phyloP scores from a whole-genome alignment of 345 rosid genomes.

The Aquilaria yunnanensis region DNA sequence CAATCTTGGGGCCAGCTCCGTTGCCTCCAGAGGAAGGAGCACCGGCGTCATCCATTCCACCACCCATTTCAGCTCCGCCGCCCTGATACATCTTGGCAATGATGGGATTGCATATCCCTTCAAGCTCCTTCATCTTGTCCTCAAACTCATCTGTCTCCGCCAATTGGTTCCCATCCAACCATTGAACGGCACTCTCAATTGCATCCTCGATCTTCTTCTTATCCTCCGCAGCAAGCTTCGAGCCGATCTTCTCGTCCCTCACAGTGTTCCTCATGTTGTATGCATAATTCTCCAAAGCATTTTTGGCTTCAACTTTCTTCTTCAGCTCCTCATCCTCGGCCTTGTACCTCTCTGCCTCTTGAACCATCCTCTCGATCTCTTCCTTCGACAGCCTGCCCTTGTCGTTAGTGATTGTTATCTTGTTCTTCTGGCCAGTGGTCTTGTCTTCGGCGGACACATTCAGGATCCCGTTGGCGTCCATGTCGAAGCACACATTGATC shows the following conservation, averaged over 20 bases:
- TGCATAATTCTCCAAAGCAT: conserved; percentile 36
- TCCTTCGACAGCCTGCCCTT: conserved; percentile 23
- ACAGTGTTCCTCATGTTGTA: conserved; percentile 61
- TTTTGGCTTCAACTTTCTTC: conserved; percentile 67
- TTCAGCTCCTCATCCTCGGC: conserved; percentile 57
- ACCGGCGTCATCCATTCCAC: conserved; percentile 27
- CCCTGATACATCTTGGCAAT: conserved; percentile 56
- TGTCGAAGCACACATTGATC: too few relatives aligned
- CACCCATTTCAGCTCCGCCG: conserved; percentile 26
- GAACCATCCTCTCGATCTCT: conserved; percentile 55
- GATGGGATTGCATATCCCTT: conserved; percentile 50
- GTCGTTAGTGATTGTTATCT: conserved; percentile 59
- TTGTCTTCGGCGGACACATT: conserved; percentile 64
- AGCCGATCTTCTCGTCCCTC: conserved; percentile 47
- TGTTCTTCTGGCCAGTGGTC: conserved; percentile 64
- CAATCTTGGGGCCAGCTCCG: conserved; percentile 64
- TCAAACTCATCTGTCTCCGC: conserved; percentile 21
- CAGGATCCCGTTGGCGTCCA: conserved; percentile 29
- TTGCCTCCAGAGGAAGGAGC: conserved; percentile 27
- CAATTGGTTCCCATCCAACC: conserved; percentile 50
- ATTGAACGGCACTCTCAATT: conserved; percentile 40
- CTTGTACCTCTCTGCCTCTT: conserved; percentile 64
- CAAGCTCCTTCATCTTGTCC: conserved; percentile 57
- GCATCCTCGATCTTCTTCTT: conserved; percentile 65
- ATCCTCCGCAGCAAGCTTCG: conserved; percentile 39